phyloP scores from a whole-genome alignment of 345 rosid species.

The Leavenworthia alabamica region DNA sequence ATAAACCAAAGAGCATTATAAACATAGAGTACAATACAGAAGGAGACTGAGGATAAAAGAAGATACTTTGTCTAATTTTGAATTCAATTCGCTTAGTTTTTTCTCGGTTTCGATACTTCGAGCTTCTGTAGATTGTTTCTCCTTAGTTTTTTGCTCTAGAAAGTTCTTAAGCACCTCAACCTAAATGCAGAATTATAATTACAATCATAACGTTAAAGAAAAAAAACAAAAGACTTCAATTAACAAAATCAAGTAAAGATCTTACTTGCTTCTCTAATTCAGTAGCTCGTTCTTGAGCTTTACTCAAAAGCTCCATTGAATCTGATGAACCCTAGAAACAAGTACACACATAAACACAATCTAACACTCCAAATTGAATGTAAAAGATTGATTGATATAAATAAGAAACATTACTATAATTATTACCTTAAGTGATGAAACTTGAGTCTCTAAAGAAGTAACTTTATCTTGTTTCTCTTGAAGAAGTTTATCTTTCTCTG shows the following conservation, averaged over 20 bases:
- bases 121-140: conserved; percentile 51
- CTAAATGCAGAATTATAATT: conserved; percentile 35
- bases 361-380: no score
- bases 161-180: conserved; percentile 51
- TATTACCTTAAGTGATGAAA: no score
- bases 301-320: conserved; percentile 53
- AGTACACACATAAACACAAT: no score
- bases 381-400: no score
- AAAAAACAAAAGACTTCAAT: not conserved
- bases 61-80: conserved; percentile 57
- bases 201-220: not conserved
- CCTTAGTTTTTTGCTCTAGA: conserved; percentile 40
- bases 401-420: no score
- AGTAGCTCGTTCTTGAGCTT: conserved; percentile 58
- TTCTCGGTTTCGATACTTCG: conserved; percentile 50
- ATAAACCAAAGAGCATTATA: not conserved
- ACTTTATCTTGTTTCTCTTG: no score
- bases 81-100: conserved; percentile 46
- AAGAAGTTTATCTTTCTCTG: no score
- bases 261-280: conserved; percentile 77
- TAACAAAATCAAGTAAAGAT: not conserved
- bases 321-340: conserved; percentile 45
- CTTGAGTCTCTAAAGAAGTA: no score
- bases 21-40: not conserved
- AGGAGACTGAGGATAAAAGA: not conserved